Conservation (phyloP, 1,139 yeast genomes). For the Candida sp. region DNA sequence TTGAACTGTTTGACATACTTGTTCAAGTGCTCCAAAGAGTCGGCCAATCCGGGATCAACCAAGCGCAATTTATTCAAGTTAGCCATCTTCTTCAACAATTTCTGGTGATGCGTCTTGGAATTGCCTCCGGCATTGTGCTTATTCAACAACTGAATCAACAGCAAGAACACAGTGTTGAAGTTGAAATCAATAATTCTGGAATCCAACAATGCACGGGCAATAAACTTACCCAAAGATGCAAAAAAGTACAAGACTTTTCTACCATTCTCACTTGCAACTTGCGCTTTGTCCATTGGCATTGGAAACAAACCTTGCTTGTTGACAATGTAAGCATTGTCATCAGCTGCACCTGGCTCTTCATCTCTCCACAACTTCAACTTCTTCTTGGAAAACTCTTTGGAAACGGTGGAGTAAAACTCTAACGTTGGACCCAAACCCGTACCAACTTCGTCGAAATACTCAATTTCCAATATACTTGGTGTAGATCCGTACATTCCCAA, state of each 20-base stretch:
- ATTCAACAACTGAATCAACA: slow-evolving; percentile 39
- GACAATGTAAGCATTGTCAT: slow-evolving; percentile 42
- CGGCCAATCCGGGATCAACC: slow-evolving; percentile 67
- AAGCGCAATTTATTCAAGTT: slow-evolving; percentile 46
- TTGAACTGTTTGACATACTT: slow-evolving; percentile 40
- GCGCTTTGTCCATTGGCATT: slow-evolving; percentile 50
- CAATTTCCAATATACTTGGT: slow-evolving; percentile 86
- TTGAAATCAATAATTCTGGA: slow-evolving; percentile 85
- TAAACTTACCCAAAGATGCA: slow-evolving; percentile 75
- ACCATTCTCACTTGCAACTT: slow-evolving; percentile 37
- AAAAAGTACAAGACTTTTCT: slow-evolving; percentile 57
- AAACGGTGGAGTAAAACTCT: slow-evolving; percentile 86
- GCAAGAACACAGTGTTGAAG: slow-evolving; percentile 75
- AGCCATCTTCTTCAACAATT: slow-evolving; percentile 29
- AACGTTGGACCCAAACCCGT: slow-evolving; percentile 96
- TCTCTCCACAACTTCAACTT: slow-evolving; percentile 75
- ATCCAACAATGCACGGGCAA: slow-evolving; percentile 88
- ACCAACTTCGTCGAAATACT: slow-evolving; percentile 92
- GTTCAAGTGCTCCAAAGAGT: slow-evolving; percentile 58
- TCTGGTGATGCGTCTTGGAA: slow-evolving; percentile 12
- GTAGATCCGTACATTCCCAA: slow-evolving; percentile 77
- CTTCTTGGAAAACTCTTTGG: slow-evolving; percentile 66
- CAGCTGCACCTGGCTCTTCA: slow-evolving; percentile 24
- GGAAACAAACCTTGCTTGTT: slow-evolving; percentile 73
- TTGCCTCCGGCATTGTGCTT: slow-evolving; percentile 11